Percentiles rank a stretch among this genome's conserved stretches.
Evolutionary conservation across 2,329 filamentous ascomycete species (phyloP).

Genomic region (Epichloe sibirici): DNA sequence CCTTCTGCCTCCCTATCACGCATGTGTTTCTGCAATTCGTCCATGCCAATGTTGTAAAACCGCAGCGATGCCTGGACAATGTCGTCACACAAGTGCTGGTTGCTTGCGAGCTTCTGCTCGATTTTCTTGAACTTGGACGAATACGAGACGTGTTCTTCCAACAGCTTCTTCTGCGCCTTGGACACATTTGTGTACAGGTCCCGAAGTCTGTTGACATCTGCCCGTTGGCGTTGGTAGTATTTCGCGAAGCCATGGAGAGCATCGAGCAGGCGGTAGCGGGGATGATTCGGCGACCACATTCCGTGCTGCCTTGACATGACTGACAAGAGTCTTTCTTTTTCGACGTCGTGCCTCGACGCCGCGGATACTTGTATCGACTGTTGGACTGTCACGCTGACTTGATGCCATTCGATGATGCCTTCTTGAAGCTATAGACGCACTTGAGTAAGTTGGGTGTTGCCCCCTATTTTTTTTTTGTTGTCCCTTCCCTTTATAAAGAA

Average conservation of each 20-base stretch:
- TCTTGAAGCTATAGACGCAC: not conserved
- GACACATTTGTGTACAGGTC: slow-evolving; percentile 25
- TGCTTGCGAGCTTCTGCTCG: slow-evolving; percentile 29
- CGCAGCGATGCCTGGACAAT: slow-evolving; percentile 32
- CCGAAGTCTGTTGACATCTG: slow-evolving; percentile 23
- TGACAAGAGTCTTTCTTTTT: slow-evolving; percentile 19
- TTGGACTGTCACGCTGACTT: slow-evolving; percentile 16
- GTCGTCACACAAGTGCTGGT: slow-evolving; percentile 31
- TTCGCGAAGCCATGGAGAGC: slow-evolving; percentile 25
- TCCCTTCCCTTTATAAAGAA: not conserved
- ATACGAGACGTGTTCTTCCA: slow-evolving; percentile 46
- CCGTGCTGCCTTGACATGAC: slow-evolving; percentile 18
- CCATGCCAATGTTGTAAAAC: slow-evolving; percentile 31
- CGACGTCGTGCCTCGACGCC: slow-evolving; percentile 17
- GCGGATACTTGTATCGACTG: slow-evolving; percentile 8
- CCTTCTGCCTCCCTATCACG: slow-evolving; percentile 25
- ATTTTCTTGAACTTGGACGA: slow-evolving; percentile 37
- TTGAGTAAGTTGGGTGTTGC: not conserved
- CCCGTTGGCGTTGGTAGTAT: slow-evolving; percentile 23
- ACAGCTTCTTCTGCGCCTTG: slow-evolving; percentile 20
- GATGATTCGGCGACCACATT: slow-evolving; percentile 23
- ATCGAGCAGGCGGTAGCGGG: slow-evolving; percentile 27
- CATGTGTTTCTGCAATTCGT: slow-evolving; percentile 33
- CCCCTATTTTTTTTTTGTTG: not conserved
- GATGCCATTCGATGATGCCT: slow-evolving; percentile 13